phyloP scores from a whole-genome alignment of 768 basidiomycete genomes.

The Tricholomella constricta region DNA sequence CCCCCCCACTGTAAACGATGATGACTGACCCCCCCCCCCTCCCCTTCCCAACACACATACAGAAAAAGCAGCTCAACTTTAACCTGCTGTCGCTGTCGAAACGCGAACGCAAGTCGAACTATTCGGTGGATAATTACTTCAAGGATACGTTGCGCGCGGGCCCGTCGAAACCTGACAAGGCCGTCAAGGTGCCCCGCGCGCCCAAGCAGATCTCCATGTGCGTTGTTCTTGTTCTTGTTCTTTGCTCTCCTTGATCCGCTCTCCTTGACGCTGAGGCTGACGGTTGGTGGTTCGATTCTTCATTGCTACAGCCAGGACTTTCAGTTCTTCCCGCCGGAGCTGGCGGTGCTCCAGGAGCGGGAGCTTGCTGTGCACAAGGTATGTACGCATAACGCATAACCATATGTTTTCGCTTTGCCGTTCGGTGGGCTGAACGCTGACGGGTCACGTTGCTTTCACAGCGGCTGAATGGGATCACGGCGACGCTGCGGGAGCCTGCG shows the following conservation, averaged over 20 bases:
- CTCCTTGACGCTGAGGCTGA: neutral
- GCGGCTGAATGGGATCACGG: constrained; percentile 68
- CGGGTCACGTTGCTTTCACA: constrained; percentile 24
- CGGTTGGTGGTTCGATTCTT: neutral
- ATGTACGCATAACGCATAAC: too few species aligned
- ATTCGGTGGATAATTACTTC: constrained; percentile 95
- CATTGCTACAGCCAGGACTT: constrained; percentile 81
- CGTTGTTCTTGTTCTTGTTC: constrained; percentile 27
- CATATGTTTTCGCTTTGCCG: too few species aligned
- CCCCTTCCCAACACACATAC: too few species aligned
- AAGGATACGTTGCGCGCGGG: constrained; percentile 86
- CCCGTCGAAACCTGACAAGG: constrained; percentile 77
- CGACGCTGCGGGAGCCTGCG: constrained; percentile 63
- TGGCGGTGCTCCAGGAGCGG: constrained; percentile 82
- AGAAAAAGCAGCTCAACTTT: constrained; percentile 71
- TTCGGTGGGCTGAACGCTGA: neutral
- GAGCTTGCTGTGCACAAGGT: constrained; percentile 85
- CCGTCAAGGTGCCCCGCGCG: constrained; percentile 78
- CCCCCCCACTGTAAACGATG: too few species aligned
- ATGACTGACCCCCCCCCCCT: neutral
- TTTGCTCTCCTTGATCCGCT: neutral
- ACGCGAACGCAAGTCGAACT: constrained; percentile 91
- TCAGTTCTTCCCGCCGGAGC: constrained; percentile 89
- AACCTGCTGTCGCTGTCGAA: constrained; percentile 88
- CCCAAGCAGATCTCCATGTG: constrained; percentile 88